Evolutionary conservation across 352 stramenopile species (phyloP).

Genomic region (Blastocystis sp.): DNA sequence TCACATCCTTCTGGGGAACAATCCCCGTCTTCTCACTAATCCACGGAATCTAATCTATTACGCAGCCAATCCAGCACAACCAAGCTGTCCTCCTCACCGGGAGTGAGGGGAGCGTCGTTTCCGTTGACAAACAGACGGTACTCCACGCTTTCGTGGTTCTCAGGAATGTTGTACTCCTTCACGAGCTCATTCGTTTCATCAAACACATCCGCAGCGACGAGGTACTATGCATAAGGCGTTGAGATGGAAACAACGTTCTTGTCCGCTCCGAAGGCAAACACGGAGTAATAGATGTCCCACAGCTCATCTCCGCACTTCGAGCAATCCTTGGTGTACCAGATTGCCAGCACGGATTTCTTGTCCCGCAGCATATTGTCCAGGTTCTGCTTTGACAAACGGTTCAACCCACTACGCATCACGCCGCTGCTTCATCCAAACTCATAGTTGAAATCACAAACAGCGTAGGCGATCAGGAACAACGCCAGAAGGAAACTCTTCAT

Average conservation of each 20-base stretch:
- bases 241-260: neutral
- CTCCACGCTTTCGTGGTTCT: slow-evolving; percentile 21
- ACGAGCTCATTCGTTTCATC: slow-evolving; percentile 3
- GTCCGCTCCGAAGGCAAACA: slow-evolving; percentile 19
- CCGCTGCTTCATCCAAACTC: no score
- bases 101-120: neutral
- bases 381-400: neutral
- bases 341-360: slow-evolving; percentile 1
- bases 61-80: neutral
- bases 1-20: neutral
- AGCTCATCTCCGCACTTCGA: slow-evolving; percentile 36
- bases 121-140: slow-evolving; percentile 45
- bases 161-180: slow-evolving; percentile 9
- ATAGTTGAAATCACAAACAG: no score
- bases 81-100: slow-evolving; percentile 28
- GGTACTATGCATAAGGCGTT: slow-evolving; percentile 13
- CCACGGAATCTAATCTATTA: slow-evolving; percentile 13
- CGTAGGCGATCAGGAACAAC: no score
- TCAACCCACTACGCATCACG: slow-evolving; percentile 10
- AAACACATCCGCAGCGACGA: slow-evolving; percentile 32
- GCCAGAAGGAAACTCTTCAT: no score
- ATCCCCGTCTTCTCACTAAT: slow-evolving; percentile 5
- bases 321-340: slow-evolving; percentile 39
- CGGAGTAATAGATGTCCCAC: slow-evolving; percentile 36
- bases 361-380: slow-evolving; percentile 4